phyloP scores from a whole-genome alignment of 257 asterid species.

The Nicotiana knightiana region DNA sequence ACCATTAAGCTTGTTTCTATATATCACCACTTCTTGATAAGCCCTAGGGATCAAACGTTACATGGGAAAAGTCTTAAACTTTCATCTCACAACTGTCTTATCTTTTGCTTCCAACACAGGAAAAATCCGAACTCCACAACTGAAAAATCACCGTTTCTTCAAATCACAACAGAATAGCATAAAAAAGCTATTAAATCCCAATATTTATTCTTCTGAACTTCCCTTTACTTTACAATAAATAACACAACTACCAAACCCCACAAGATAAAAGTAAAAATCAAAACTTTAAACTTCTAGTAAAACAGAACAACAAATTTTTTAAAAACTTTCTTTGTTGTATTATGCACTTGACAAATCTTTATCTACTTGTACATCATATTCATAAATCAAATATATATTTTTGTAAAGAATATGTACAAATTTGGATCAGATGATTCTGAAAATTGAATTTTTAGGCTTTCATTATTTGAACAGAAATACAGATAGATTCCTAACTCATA shows the following conservation, averaged over 20 bases:
- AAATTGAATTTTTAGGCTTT: neutral
- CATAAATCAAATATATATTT: neutral
- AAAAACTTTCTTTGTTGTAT: constrained; percentile 40
- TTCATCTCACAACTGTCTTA: constrained; percentile 41
- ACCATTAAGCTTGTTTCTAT: neutral
- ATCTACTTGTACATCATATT: constrained; percentile 3
- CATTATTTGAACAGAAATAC: constrained; percentile 19
- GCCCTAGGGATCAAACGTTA: neutral
- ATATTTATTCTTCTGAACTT: constrained; percentile 19
- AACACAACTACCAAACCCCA: constrained; percentile 31
- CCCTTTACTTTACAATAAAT: neutral
- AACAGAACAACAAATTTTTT: constrained; percentile 46
- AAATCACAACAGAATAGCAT: constrained; percentile 29
- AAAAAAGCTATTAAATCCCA: neutral
- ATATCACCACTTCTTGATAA: constrained; percentile 12
- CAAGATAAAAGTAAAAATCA: constrained; percentile 1
- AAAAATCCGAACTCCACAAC: constrained; percentile 29
- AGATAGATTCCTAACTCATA: constrained; percentile 10
- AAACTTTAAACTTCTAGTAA: constrained; percentile 15
- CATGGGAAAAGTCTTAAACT: constrained; percentile 10
- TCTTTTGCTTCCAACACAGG: constrained; percentile 42
- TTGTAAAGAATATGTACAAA: constrained; percentile 32
- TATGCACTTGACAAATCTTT: constrained; percentile 11
- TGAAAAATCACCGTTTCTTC: constrained; percentile 10
- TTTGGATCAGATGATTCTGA: neutral